phyloP scores from a whole-genome alignment of 345 rosid species.

The Lepidium africanum region DNA sequence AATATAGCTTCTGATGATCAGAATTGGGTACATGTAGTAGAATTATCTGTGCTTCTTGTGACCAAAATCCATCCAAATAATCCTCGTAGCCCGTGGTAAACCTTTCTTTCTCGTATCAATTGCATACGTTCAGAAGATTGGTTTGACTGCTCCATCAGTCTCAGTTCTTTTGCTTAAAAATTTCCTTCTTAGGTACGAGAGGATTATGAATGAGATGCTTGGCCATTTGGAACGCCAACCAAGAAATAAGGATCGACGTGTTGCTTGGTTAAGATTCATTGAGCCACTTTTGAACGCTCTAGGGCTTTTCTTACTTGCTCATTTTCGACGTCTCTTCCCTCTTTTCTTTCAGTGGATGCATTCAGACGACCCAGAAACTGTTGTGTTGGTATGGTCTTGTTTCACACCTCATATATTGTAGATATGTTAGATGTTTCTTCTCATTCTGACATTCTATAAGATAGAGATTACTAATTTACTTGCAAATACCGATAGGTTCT shows the following conservation, averaged over 20 bases:
- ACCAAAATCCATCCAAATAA: conserved; percentile 44
- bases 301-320: conserved; percentile 69
- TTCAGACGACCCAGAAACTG: conserved; percentile 74
- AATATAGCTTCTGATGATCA: conserved; percentile 72
- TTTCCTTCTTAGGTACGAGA: conserved; percentile 50
- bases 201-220: conserved; percentile 67
- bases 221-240: conserved; percentile 89
- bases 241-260: conserved; percentile 52
- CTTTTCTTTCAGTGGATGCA: conserved; percentile 87
- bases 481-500: conserved; percentile 52
- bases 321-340: conserved; percentile 69
- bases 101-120: not conserved
- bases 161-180: not conserved
- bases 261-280: conserved; percentile 57
- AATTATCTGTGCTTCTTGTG: conserved; percentile 70
- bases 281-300: conserved; percentile 58
- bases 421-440: not conserved
- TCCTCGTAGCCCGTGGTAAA: conserved; percentile 76
- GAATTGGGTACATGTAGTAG: conserved; percentile 70
- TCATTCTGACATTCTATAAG: not conserved
- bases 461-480: not conserved
- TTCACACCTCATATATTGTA: not conserved
- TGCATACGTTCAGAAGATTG: not conserved
- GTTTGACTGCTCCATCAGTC: not conserved
- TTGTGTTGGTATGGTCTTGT: conserved; percentile 49